Percentiles rank a stretch among this genome's conserved stretches.
Conservation (phyloP, 2,329 filamentous ascomycete species). For the Calonectria henricotiae region DNA sequence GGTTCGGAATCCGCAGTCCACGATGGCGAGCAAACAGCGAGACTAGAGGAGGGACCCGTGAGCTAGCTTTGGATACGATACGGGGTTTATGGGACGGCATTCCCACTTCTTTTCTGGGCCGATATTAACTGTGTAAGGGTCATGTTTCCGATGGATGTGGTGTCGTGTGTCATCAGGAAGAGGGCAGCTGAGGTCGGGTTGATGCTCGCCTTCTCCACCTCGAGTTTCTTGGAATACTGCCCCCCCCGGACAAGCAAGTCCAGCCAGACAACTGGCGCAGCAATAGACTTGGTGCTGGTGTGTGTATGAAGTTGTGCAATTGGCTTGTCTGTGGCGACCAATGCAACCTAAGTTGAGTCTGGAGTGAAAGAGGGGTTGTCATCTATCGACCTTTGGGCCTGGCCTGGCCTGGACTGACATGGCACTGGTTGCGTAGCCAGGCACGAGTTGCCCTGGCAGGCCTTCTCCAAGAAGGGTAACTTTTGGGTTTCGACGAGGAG, state of each 20-base stretch:
- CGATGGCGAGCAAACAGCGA: slow-evolving; percentile 34
- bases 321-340: slow-evolving; percentile 6
- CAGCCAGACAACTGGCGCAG: slow-evolving; percentile 24
- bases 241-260: slow-evolving; percentile 29
- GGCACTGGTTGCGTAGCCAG: neutral
- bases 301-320: slow-evolving; percentile 20
- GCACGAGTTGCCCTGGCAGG: neutral
- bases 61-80: neutral
- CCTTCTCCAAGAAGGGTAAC: slow-evolving; percentile 13
- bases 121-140: slow-evolving; percentile 26
- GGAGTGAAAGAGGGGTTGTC: slow-evolving; percentile 17
- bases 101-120: slow-evolving; percentile 25
- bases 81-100: slow-evolving; percentile 26
- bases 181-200: slow-evolving; percentile 3
- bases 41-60: neutral
- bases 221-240: slow-evolving; percentile 16
- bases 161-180: slow-evolving; percentile 8
- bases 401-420: neutral
- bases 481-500: neutral
- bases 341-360: slow-evolving; percentile 14
- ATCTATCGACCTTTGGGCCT: too few species aligned
- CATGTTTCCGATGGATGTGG: slow-evolving; percentile 18
- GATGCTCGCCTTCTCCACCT: slow-evolving; percentile 5
- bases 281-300: slow-evolving; percentile 7
- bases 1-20: slow-evolving; percentile 25